Conservation (phyloP, 2,329 filamentous ascomycete genomes). For the Orbilia javanica region DNA sequence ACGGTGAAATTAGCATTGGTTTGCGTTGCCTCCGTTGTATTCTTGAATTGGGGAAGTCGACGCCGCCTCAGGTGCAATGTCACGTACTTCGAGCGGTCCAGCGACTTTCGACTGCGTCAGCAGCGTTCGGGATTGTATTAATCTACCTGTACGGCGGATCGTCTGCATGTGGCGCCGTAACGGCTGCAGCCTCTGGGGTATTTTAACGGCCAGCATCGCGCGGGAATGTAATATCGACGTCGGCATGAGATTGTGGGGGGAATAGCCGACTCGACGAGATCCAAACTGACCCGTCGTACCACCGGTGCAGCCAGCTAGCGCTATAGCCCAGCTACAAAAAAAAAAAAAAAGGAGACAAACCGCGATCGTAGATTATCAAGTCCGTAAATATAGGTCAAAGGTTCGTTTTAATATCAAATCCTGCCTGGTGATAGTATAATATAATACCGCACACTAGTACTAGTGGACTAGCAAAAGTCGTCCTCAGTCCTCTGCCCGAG, state of each 20-base stretch:
- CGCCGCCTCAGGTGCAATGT: not conserved
- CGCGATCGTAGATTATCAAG: no score
- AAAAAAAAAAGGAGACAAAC: no score
- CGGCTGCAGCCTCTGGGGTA: slow-evolving; percentile 19
- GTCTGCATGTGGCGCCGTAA: not conserved
- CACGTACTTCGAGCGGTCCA: slow-evolving; percentile 48
- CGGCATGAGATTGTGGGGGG: not conserved
- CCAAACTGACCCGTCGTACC: not conserved
- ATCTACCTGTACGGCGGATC: not conserved
- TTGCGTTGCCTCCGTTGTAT: slow-evolving; percentile 22
- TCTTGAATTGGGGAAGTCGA: slow-evolving; percentile 8
- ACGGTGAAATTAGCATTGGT: no score
- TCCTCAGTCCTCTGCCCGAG: not conserved
- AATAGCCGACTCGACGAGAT: not conserved
- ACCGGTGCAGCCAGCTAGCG: not conserved
- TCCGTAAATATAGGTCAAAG: not conserved
- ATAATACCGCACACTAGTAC: no score
- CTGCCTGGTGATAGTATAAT: not conserved
- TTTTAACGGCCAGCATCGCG: slow-evolving; percentile 32
- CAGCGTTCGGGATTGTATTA: slow-evolving; percentile 24
- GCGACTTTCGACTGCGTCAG: slow-evolving; percentile 46
- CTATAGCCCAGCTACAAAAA: not conserved
- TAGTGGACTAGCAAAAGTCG: not conserved
- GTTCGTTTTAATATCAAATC: not conserved
- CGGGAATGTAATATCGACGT: no score